Percentiles rank a stretch among this genome's conserved stretches.
These are phyloP conservation scores for Lanmaoa rubissima DNA, from an alignment of 768 basidiomycete species.

Conservation along the genomic window DNA sequence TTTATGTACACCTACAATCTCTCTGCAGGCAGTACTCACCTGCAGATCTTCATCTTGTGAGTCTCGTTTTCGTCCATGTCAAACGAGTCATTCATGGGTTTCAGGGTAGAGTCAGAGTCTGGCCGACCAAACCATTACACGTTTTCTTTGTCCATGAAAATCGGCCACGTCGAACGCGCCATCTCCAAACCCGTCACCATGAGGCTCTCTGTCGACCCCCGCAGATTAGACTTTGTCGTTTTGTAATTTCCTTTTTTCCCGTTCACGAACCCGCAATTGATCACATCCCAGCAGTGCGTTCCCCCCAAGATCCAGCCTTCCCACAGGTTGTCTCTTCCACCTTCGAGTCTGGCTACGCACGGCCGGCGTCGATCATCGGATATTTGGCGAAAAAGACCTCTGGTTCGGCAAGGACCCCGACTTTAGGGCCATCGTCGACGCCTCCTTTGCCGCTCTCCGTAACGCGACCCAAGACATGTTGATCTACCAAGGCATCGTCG, in stretches of 20 bases:
- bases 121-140: constrained; percentile 39
- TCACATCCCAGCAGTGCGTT: constrained; percentile 41
- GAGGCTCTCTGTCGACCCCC: constrained; percentile 50
- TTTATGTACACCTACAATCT: constrained; percentile 49
- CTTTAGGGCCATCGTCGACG: constrained; percentile 55
- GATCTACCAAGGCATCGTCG: constrained; percentile 55
- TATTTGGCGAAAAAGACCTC: constrained; percentile 63
- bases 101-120: constrained; percentile 30
- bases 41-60: constrained; percentile 54
- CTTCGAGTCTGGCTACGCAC: constrained; percentile 65
- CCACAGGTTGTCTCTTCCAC: constrained; percentile 51
- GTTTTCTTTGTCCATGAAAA: constrained; percentile 54
- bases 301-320: constrained; percentile 56
- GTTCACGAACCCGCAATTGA: background rate
- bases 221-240: constrained; percentile 55
- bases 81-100: constrained; percentile 6
- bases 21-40: constrained; percentile 39
- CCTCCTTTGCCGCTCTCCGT: constrained; percentile 52
- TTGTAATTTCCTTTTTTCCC: constrained; percentile 42
- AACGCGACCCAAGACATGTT: constrained; percentile 43
- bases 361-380: constrained; percentile 55
- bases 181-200: constrained; percentile 48
- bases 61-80: constrained; percentile 13
- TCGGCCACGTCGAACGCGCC: constrained; percentile 53
- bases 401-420: constrained; percentile 70